Conservation (phyloP, 2,329 filamentous ascomycete genomes). For the Penicillium corylophilum region DNA sequence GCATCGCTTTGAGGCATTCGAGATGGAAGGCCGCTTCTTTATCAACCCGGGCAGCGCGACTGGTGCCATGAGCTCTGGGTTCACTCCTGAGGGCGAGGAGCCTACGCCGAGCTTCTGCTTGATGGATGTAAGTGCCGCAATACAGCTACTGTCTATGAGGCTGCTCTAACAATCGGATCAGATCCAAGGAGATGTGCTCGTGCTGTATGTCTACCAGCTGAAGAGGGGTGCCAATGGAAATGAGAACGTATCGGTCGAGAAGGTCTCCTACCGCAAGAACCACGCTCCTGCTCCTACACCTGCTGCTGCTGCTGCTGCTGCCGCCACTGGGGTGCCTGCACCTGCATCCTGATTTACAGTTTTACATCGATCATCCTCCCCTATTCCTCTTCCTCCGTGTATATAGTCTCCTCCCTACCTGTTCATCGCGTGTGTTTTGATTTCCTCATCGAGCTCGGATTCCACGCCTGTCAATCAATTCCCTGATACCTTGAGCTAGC, state of each 20-base stretch:
- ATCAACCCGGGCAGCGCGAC: slow-evolving; percentile 69
- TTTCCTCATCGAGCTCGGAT: slow-evolving; percentile 1
- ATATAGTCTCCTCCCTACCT: slow-evolving; percentile 32
- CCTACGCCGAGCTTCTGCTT: slow-evolving; percentile 89
- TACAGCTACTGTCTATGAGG: neutral
- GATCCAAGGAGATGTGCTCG: slow-evolving; percentile 95
- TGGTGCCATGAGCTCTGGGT: slow-evolving; percentile 62
- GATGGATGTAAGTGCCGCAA: slow-evolving; percentile 77
- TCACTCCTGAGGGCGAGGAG: slow-evolving; percentile 62
- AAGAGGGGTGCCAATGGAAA: slow-evolving; percentile 73
- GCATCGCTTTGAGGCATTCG: slow-evolving; percentile 69
- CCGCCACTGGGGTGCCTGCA: neutral
- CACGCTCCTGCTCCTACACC: slow-evolving; percentile 58
- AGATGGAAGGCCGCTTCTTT: slow-evolving; percentile 71
- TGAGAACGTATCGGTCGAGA: slow-evolving; percentile 79
- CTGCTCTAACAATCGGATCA: slow-evolving; percentile 39
- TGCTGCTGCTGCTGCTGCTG: neutral
- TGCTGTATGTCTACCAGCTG: slow-evolving; percentile 89
- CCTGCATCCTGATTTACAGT: neutral
- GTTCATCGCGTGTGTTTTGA: slow-evolving; percentile 2
- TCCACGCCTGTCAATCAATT: slow-evolving; percentile 10
- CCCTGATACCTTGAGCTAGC: slow-evolving; percentile 15
- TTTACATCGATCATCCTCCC: neutral
- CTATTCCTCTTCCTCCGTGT: slow-evolving; percentile 20
- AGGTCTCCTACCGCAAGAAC: slow-evolving; percentile 81